Percentiles rank a stretch among this genome's conserved stretches.
Evolutionary conservation across 2,329 filamentous ascomycete genomes (phyloP).

Genomic region (Fusarium caatingaense): DNA sequence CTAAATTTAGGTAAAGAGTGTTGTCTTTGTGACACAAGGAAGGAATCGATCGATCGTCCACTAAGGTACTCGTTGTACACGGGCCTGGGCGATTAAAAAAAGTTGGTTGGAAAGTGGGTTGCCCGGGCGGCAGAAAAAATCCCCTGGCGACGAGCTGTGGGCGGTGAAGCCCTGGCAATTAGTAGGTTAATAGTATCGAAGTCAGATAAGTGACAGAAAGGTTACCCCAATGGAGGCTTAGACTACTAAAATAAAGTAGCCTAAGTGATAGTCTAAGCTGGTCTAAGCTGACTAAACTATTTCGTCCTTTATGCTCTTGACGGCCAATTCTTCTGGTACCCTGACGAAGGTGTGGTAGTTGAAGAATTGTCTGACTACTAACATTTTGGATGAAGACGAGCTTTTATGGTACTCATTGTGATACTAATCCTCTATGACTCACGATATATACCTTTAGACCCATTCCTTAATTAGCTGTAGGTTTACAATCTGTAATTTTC

Average conservation of each 20-base stretch:
- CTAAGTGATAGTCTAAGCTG: not conserved
- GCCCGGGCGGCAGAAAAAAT: constrained; percentile 43
- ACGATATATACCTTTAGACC: not conserved
- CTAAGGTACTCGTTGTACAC: constrained; percentile 25
- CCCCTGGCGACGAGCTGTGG: constrained; percentile 30
- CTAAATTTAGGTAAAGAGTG: not conserved
- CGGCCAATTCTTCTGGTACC: not conserved
- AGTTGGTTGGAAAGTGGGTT: constrained; percentile 45
- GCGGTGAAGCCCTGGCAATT: constrained; percentile 26
- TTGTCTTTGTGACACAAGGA: constrained; percentile 35
- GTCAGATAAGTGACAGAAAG: not conserved
- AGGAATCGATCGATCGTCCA: constrained; percentile 34
- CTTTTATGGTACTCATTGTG: not conserved
- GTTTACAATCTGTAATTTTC: not conserved
- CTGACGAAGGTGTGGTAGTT: not conserved
- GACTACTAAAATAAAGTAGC: not conserved
- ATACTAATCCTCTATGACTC: not conserved
- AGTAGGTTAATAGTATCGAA: no score
- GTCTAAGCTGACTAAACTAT: not conserved
- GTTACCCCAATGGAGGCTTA: not conserved
- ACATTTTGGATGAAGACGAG: not conserved
- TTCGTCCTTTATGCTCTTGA: not conserved
- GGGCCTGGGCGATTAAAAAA: constrained; percentile 41
- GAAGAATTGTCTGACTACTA: not conserved
- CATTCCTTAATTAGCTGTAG: not conserved